phyloP scores from a whole-genome alignment of 2,329 filamentous ascomycete species.

The Pyricularia grisea region DNA sequence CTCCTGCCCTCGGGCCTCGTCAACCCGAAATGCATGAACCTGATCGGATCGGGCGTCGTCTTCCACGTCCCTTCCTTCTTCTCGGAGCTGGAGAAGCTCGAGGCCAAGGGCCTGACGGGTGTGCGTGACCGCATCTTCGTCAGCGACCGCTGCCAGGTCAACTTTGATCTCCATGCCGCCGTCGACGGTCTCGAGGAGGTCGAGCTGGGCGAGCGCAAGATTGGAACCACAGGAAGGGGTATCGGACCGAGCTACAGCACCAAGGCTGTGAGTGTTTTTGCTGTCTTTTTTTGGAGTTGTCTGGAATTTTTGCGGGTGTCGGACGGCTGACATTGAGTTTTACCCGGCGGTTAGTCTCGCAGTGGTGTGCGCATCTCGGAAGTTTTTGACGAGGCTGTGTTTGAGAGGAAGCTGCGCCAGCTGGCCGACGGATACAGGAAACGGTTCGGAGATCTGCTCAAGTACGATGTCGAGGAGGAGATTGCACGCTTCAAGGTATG shows the following conservation, averaged over 20 bases:
- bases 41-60: constrained; percentile 62
- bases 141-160: constrained; percentile 52
- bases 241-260: constrained; percentile 27
- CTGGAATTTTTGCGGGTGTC: neutral
- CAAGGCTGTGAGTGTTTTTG: constrained; percentile 36
- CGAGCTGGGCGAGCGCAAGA: constrained; percentile 28
- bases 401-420: constrained; percentile 55
- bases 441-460: constrained; percentile 49
- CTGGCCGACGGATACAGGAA: constrained; percentile 56
- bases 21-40: constrained; percentile 60
- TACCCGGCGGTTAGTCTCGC: constrained; percentile 25
- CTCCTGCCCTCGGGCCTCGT: constrained; percentile 62
- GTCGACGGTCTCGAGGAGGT: constrained; percentile 61
- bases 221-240: constrained; percentile 15
- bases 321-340: neutral
- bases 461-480: constrained; percentile 62
- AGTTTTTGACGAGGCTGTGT: constrained; percentile 55
- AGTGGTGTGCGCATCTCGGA: constrained; percentile 59
- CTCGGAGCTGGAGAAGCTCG: constrained; percentile 28
- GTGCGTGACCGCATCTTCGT: constrained; percentile 47
- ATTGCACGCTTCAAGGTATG: constrained; percentile 45
- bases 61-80: constrained; percentile 48
- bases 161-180: constrained; percentile 55
- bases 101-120: constrained; percentile 25
- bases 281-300: neutral